phyloP scores from a whole-genome alignment of 2,329 filamentous ascomycete species.

The Penicillium sp. region DNA sequence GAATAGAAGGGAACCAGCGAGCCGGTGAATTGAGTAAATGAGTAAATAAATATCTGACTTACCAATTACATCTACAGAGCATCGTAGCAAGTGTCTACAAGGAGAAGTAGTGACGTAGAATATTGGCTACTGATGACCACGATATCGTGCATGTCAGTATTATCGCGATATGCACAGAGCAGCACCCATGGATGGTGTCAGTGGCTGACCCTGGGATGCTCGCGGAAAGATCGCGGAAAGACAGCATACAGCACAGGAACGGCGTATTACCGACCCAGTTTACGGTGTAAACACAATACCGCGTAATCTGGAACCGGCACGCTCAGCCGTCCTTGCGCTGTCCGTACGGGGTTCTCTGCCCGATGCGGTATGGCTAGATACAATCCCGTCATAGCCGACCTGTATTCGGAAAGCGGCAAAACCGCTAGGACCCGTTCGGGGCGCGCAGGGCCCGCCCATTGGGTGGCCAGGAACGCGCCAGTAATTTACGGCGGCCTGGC shows the following conservation, averaged over 20 bases:
- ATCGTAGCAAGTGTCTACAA: no score
- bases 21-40: no score
- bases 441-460: not conserved
- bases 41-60: no score
- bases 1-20: no score
- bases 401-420: slow-evolving; percentile 4
- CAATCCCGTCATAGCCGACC: slow-evolving; percentile 13
- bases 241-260: no score
- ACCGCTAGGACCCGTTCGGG: slow-evolving; percentile 5
- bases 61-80: no score
- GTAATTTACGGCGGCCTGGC: not conserved
- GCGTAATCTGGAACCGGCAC: slow-evolving; percentile 3
- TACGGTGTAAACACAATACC: not conserved
- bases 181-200: slow-evolving; percentile 4
- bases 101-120: no score
- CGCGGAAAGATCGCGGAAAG: no score
- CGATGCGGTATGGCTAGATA: slow-evolving; percentile 8
- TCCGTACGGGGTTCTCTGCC: slow-evolving; percentile 1
- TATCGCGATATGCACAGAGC: not conserved
- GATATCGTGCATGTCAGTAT: not conserved
- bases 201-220: slow-evolving; percentile 7
- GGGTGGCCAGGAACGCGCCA: not conserved
- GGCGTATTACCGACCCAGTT: not conserved
- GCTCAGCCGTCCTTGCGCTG: not conserved
- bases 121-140: no score